These are phyloP conservation scores for Curvularia eragrostidis DNA, from an alignment of 2,329 filamentous ascomycete genomes.

Conservation along the genomic window DNA sequence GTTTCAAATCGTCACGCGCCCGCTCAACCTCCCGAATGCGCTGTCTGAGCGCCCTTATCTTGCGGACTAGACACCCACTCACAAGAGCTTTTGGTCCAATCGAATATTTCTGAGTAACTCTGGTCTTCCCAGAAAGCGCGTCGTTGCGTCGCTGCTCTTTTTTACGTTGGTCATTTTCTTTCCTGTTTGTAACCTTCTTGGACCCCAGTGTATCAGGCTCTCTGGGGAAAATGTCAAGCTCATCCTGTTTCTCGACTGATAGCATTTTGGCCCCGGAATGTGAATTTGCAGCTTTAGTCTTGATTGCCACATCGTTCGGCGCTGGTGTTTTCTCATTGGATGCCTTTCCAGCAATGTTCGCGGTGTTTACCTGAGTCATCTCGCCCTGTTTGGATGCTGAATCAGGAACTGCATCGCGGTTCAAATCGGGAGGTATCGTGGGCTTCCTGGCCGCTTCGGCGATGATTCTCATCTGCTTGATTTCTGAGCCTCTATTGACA, in stretches of 20 bases:
- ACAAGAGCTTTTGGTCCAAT: too few species aligned
- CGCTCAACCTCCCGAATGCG: too few species aligned
- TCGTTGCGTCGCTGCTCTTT: not conserved
- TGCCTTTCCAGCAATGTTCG: not conserved
- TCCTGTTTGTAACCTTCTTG: not conserved
- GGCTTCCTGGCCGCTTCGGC: not conserved
- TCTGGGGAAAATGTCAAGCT: not conserved
- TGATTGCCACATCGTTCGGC: not conserved
- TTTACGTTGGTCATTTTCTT: not conserved
- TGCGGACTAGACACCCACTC: too few species aligned
- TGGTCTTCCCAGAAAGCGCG: too few species aligned
- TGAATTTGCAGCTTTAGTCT: not conserved
- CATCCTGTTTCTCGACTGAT: not conserved
- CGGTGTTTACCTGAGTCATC: not conserved
- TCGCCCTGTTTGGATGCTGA: not conserved
- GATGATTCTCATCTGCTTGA: constrained; percentile 1
- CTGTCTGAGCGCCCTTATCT: too few species aligned
- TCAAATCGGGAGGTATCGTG: not conserved
- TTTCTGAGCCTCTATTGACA: constrained; percentile 3
- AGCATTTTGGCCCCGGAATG: not conserved
- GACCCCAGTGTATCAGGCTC: not conserved
- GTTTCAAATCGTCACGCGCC: too few species aligned
- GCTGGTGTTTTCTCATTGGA: too few species aligned
- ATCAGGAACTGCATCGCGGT: not conserved
- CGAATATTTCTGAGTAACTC: too few species aligned